Evolutionary conservation across 495 filamentous ascomycete species (phyloP), one percentile per base, ranked within the genome.

Genomic region (Daldinia bambusicola): DNA sequence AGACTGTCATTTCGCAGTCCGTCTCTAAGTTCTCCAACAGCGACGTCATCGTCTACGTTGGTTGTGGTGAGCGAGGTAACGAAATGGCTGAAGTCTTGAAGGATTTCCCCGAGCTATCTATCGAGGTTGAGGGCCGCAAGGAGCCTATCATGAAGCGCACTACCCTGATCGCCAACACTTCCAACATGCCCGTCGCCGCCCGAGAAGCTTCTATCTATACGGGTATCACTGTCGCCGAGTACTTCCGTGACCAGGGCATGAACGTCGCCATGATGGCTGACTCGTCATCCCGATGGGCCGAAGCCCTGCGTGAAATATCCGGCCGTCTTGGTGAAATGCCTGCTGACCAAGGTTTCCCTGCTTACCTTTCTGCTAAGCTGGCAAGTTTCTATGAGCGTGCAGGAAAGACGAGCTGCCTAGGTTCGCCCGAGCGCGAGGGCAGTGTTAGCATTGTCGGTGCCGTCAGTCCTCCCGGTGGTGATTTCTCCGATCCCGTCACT

Each of bases 121-220:
- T 98, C 80, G 88, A 93, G 16, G 86, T 98, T 66, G 87, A 94
- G 26, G 95, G 95, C 73, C 93, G 94, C 76, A 90, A 93, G 84
- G 96, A 98, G 78, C 93, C 95, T 64, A 98, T 99, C 86, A 99
- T 99, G 95, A 99, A 98, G 88, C 96, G 95, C 75, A 98, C 95
- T 58, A 94, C 93, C 45, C 87, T 99, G 59, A 98, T 99, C 78
- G 95, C 95, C 76, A 99, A 99, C 80, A 99, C 95, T 31, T 99
- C 95, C 65, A 99, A 99, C 85, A 99, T 99, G 95, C 95, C 95
- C 69, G 95, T 99, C 76, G 95, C 95, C 63, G 95, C 95, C 57
- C 94, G 95, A 83, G 95, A 99, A 80, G 95, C 95, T 66, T 99
- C 95, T 51, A 99, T 99, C 77, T 99, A 98, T 83, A 99, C 95